Evolutionary conservation across 441 rosid species (phyloP).

Genomic region (Raphanus hybrid): DNA sequence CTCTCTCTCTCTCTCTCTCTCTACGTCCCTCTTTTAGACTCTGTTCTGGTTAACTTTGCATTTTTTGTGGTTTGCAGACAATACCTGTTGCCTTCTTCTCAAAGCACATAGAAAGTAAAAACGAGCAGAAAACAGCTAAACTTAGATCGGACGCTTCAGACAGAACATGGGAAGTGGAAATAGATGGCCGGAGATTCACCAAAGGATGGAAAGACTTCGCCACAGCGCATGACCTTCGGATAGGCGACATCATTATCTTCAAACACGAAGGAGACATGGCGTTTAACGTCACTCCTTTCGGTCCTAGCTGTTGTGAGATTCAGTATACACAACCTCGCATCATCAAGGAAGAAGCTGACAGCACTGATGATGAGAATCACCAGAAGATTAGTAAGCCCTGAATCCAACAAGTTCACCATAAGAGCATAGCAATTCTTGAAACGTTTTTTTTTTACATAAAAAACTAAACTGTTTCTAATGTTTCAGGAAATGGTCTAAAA

Average conservation of each 20-base stretch:
- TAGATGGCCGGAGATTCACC: constrained; percentile 26
- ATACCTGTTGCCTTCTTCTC: constrained; percentile 30
- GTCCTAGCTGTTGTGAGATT: constrained; percentile 35
- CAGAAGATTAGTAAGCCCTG: background rate
- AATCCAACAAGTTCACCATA: background rate
- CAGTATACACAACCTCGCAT: constrained; percentile 10
- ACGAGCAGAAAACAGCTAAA: background rate
- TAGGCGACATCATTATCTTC: constrained; percentile 30
- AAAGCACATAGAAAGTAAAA: constrained; percentile 5
- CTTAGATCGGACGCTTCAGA: constrained; percentile 26
- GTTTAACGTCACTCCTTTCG: constrained; percentile 30
- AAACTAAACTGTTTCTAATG: background rate
- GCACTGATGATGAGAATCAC: background rate
- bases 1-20: background rate
- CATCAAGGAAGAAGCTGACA: constrained; percentile 12
- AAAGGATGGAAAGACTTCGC: constrained; percentile 35
- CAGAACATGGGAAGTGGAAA: constrained; percentile 22
- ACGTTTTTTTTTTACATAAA: background rate
- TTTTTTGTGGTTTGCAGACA: constrained; percentile 33
- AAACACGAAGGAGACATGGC: constrained; percentile 33
- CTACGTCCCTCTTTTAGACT: background rate
- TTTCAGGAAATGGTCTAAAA: constrained; percentile 20
- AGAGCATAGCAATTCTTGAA: background rate
- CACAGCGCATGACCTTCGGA: constrained; percentile 26
- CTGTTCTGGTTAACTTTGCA: background rate